These are phyloP conservation scores for Entomortierella parvispora DNA, from an alignment of 192 early-diverging fungal genomes.

Conservation along the genomic window DNA sequence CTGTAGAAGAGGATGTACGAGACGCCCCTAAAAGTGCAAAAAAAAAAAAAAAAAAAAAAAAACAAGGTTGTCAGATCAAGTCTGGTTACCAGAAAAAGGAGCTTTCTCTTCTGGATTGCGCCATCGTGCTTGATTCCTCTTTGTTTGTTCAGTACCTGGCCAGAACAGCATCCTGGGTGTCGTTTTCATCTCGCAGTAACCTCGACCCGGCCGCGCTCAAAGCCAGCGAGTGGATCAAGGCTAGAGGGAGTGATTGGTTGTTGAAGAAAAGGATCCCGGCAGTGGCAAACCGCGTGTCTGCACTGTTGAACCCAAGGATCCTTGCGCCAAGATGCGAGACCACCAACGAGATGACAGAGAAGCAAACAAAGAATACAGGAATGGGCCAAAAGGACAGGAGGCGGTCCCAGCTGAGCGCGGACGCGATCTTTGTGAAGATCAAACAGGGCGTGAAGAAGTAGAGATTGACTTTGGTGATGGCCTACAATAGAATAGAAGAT, in stretches of 20 bases:
- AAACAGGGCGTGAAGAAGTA: slow-evolving; percentile 75
- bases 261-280: slow-evolving; percentile 72
- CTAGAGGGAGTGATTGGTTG: slow-evolving; percentile 73
- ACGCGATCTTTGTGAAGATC: slow-evolving; percentile 75
- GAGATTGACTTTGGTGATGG: slow-evolving; percentile 63
- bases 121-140: neutral
- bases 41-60: neutral
- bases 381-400: slow-evolving; percentile 74
- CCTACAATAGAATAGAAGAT: neutral
- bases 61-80: neutral
- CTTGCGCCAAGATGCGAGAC: slow-evolving; percentile 33
- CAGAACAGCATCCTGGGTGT: slow-evolving; percentile 44
- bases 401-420: slow-evolving; percentile 63
- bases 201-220: slow-evolving; percentile 47
- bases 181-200: slow-evolving; percentile 50
- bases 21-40: slow-evolving; percentile 57
- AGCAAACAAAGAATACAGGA: slow-evolving; percentile 56
- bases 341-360: slow-evolving; percentile 21
- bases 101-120: neutral
- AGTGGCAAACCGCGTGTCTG: slow-evolving; percentile 64
- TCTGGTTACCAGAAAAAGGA: neutral
- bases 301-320: slow-evolving; percentile 34
- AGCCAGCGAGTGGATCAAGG: slow-evolving; percentile 67
- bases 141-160: slow-evolving; percentile 35
- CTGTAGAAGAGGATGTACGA: slow-evolving; percentile 81